phyloP scores from a whole-genome alignment of 1,139 yeast species.

The Blastobotrys capitulatus region DNA sequence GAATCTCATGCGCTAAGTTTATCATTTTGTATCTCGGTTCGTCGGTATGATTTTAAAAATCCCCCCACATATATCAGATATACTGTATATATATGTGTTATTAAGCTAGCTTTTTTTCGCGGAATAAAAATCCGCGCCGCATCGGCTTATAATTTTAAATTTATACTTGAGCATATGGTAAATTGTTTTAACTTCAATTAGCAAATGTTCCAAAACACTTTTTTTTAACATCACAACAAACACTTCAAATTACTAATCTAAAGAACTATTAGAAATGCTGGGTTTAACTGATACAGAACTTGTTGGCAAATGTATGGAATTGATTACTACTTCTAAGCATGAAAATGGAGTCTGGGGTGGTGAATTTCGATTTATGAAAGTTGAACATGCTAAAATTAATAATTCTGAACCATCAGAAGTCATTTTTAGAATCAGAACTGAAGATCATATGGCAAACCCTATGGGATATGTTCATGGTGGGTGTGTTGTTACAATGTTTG shows the following conservation, averaged over 20 bases:
- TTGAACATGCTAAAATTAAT: slow-evolving; percentile 3
- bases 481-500: slow-evolving; percentile 30
- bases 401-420: background rate
- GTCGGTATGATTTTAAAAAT: background rate
- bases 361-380: background rate
- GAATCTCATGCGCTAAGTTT: too few relatives aligned
- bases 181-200: too few relatives aligned
- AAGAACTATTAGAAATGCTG: background rate
- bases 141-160: background rate
- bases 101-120: too few relatives aligned
- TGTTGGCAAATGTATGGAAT: slow-evolving; percentile 1
- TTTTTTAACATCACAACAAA: too few relatives aligned
- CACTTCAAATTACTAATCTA: too few relatives aligned
- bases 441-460: slow-evolving; percentile 10
- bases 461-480: slow-evolving; percentile 32
- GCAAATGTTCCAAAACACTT: too few relatives aligned
- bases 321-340: background rate
- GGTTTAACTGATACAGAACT: slow-evolving; percentile 1
- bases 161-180: too few relatives aligned
- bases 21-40: background rate
- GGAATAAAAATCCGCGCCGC: too few relatives aligned
- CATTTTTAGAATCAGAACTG: slow-evolving; percentile 8
- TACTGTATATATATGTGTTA: too few relatives aligned
- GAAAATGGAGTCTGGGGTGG: background rate
- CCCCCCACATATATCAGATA: background rate